Conservation (phyloP, 495 filamentous ascomycete genomes). For the Neurospora cerealis region DNA sequence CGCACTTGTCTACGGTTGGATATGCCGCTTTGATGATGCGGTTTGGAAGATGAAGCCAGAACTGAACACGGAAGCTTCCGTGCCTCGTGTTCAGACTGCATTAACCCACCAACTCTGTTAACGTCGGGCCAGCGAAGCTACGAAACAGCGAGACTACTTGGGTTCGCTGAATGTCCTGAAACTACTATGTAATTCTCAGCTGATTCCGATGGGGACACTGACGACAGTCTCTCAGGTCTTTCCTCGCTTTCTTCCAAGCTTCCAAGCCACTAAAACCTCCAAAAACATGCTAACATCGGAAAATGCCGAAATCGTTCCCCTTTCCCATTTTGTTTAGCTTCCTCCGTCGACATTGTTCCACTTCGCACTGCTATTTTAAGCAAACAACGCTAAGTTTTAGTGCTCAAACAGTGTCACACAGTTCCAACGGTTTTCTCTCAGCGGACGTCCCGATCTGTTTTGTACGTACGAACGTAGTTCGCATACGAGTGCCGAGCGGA, state of each 20-base stretch:
- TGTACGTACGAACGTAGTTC: background rate
- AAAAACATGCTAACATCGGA: background rate
- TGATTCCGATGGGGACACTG: background rate
- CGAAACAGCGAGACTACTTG: background rate
- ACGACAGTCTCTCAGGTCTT: background rate
- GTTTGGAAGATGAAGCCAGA: background rate
- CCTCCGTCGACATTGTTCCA: background rate
- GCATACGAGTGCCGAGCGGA: background rate
- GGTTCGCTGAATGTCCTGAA: background rate
- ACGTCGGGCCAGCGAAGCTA: background rate
- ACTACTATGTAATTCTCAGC: background rate
- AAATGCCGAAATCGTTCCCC: background rate
- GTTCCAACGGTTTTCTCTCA: background rate
- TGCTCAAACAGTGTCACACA: background rate
- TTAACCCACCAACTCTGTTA: background rate
- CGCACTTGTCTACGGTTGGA: background rate
- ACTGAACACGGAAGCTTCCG: background rate
- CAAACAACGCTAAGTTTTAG: background rate
- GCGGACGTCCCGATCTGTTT: background rate
- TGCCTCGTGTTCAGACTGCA: background rate
- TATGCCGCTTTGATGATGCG: background rate
- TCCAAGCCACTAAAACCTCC: background rate
- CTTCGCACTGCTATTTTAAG: background rate
- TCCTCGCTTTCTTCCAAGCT: background rate
- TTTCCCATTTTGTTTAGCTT: background rate